Evolutionary conservation across 164 flowering plant species (phyloP).

Genomic region (Nelumbo lutea): DNA sequence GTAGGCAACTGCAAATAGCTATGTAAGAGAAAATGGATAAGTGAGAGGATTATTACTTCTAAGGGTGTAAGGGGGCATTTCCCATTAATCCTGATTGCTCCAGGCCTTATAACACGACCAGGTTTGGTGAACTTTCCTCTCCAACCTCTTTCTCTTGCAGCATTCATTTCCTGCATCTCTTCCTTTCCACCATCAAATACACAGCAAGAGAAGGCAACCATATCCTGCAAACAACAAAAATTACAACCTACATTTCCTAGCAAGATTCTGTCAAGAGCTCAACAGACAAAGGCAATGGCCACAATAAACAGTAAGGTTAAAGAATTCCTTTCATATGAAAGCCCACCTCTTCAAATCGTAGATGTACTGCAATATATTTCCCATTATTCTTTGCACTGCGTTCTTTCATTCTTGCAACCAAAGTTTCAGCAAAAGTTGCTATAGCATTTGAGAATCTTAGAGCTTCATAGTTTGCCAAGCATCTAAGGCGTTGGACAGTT

Average conservation of each 20-base stretch:
- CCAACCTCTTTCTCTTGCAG: slow-evolving; percentile 96
- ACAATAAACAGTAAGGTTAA: neutral
- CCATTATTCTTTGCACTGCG: slow-evolving; percentile 65
- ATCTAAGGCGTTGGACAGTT: slow-evolving; percentile 81
- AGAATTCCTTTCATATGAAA: neutral
- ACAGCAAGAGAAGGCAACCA: slow-evolving; percentile 99
- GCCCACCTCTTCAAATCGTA: slow-evolving; percentile 92
- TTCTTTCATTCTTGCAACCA: slow-evolving; percentile 83
- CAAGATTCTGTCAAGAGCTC: neutral
- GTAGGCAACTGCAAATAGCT: neutral
- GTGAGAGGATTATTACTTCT: slow-evolving; percentile 51
- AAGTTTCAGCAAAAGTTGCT: slow-evolving; percentile 45
- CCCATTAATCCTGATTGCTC: slow-evolving; percentile 78
- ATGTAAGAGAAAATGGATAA: neutral
- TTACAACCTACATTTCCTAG: neutral
- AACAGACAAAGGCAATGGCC: neutral
- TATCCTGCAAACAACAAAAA: slow-evolving; percentile 50
- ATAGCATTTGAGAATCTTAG: slow-evolving; percentile 72
- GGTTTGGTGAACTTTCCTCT: slow-evolving; percentile 88
- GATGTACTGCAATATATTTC: slow-evolving; percentile 89
- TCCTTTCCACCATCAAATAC: slow-evolving; percentile 82
- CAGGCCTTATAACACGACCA: slow-evolving; percentile 85
- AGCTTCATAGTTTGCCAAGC: slow-evolving; percentile 95
- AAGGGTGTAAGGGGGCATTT: slow-evolving; percentile 95
- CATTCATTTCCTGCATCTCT: slow-evolving; percentile 74